phyloP scores from a whole-genome alignment of 139 green algal genomes.

The Volvox africanus region DNA sequence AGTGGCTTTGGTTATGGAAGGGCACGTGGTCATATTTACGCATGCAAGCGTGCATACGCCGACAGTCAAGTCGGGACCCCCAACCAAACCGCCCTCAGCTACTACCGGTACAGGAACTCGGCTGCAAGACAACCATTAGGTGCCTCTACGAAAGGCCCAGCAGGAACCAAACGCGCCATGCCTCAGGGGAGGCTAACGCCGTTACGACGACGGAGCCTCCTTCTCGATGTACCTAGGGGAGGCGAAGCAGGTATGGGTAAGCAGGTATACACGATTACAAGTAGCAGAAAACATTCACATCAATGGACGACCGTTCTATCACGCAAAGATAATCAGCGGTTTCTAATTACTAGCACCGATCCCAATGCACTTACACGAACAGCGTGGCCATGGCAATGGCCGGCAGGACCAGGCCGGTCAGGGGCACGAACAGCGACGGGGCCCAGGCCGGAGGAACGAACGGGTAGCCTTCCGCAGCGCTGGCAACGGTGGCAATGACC shows the following conservation, averaged over 20 bases:
- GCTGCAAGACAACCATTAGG: not conserved
- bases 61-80: not conserved
- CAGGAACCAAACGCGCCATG: not conserved
- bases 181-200: not conserved
- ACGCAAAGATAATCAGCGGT: not conserved
- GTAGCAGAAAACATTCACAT: too few species aligned
- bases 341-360: not conserved
- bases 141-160: not conserved
- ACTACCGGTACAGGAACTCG: not conserved
- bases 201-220: slow-evolving; percentile 49
- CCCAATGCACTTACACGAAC: slow-evolving; percentile 56
- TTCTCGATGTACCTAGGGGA: slow-evolving; percentile 51
- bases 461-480: slow-evolving; percentile 68
- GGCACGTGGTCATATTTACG: not conserved
- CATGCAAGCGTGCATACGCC: not conserved
- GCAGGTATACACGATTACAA: too few species aligned
- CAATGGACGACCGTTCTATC: too few species aligned
- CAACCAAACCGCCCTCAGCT: not conserved
- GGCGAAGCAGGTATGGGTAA: too few species aligned
- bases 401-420: slow-evolving; percentile 64
- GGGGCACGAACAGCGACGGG: slow-evolving; percentile 66
- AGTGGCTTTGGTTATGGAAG: not conserved
- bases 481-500: slow-evolving; percentile 65
- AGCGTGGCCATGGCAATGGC: slow-evolving; percentile 67
- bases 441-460: slow-evolving; percentile 71